Base-by-base conservation (phyloP, 139 green algal species). In the Tetraselmis chui region DNA sequence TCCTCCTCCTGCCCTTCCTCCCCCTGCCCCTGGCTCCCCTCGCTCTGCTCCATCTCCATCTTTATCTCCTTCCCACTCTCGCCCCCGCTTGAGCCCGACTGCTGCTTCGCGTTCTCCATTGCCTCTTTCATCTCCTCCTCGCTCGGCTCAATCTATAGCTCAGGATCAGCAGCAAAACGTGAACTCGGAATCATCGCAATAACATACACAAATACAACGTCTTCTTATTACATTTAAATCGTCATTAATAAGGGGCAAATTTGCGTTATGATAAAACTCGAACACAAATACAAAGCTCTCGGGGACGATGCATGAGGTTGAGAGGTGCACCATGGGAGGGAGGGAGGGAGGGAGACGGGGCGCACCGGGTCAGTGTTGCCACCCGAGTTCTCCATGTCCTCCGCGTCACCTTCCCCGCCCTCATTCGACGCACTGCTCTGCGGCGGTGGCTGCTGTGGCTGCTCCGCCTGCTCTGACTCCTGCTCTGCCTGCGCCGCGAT, bases 81-180 rank as follows among this genome's bases (percentile, higher is more conserved):
- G 67, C 84, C 59, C 76, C 32, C 27, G 45, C 18, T 67, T 25
- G 74, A 75, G 26, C 29, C 78, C 77, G 85, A 81, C 80, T 89
- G 76, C 78, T 91, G 29, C 74, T 84, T 59, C n/a, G 79, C 78
- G 26, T 92, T 77, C 81, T 89, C 82, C 59, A 89, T 27, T 18
- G 80, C 75, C 78, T 88, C 59, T 31, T 87, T 29, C 32, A 87
- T 81, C 77, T 85, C 25, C 83, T 88, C 59, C 76, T 84, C 74
- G 23, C 11, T 85, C 80, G 76, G 75, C 28, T 80, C 75, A 23
- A 30, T 79, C 76, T 81, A 76, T 75, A 79, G 45, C 59, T 80
- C 79, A 45, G 89, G 45, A 30, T 86, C n/a, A 67, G 45, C 45
- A 67, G 45, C 45, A 18, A 67, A 18, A 79, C 29, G n/a, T n/a